phyloP scores from a whole-genome alignment of 768 basidiomycete genomes.

The Auriscalpium vulgare region DNA sequence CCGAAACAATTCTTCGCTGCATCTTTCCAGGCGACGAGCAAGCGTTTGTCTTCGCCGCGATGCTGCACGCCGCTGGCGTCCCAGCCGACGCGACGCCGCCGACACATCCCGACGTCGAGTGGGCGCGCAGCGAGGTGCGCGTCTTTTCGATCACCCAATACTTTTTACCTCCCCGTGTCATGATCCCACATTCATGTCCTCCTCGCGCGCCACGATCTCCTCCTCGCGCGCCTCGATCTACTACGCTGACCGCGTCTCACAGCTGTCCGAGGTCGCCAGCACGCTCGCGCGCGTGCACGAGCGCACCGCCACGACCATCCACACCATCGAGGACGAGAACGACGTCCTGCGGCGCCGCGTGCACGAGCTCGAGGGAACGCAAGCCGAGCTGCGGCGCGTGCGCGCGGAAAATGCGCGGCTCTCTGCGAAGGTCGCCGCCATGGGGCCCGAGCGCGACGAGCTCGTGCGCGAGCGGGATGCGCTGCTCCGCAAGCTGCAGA shows the following conservation, averaged over 20 bases:
- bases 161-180: neutral
- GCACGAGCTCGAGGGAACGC: slow-evolving; percentile 30
- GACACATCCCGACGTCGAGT: neutral
- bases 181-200: no score
- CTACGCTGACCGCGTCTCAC: neutral
- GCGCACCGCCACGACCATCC: slow-evolving; percentile 18
- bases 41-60: neutral
- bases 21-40: no score
- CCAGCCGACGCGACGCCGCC: neutral
- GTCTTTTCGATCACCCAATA: neutral
- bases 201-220: no score
- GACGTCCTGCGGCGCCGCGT: slow-evolving; percentile 22
- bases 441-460: slow-evolving; percentile 4
- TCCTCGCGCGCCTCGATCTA: no score
- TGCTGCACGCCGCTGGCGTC: neutral
- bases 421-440: neutral
- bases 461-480: slow-evolving; percentile 7
- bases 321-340: slow-evolving; percentile 18
- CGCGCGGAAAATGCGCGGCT: slow-evolving; percentile 11
- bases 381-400: slow-evolving; percentile 3
- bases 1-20: no score
- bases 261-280: slow-evolving; percentile 5
- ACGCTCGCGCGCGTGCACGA: slow-evolving; percentile 23
- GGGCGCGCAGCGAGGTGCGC: neutral
- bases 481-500: slow-evolving; percentile 2